Evolutionary conservation across 768 basidiomycete genomes (phyloP), one percentile per base, ranked within the genome.

Genomic region (Solioccasus polychromus): DNA sequence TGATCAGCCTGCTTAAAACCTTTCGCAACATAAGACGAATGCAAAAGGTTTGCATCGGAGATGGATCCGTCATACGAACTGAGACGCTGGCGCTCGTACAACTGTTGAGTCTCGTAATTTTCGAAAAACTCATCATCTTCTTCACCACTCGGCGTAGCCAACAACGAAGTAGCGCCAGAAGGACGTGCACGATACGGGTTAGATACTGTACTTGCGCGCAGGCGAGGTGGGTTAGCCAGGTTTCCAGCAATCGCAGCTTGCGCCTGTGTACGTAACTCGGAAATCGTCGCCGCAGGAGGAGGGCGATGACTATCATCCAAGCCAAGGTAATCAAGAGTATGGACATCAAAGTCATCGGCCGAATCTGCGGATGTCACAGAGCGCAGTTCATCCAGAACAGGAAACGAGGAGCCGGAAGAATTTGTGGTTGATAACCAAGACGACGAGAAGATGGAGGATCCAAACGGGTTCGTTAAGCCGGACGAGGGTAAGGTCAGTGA

Each of bases 301-400:
- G 79, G 81, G 42, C 84, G 78, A 54, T 78, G 73, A 45, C 74
- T 70, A 52, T 92, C 94, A 57, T 93, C 95, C 57, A 98, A 76
- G 35, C 95, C 95, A 39, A 98, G 87, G 67, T 97, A 97, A 67
- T 96, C 94, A 50, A 98, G 79, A 22, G 95, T 97, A 61, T 92
- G 91, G 35, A 93, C 88, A 57, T 92, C 88, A 64, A 91, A 89
- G 39, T 92, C 87, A 43, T 96, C 94, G 19, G 79, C 74, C 17
- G 85, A 85, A 62, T 90, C 88, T 51, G 80, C 80, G 35, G 88
- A 90, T 23, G 81, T 79, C 35, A 85, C 83, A 36, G 88, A 88
- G 52, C 86, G 85, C 57, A 89, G 67, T 65, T 92, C 91, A 47
- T 92, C 90, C 58, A 90, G 71, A 54, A 80, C 75, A 28, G 82